These are phyloP conservation scores for Tetradesmus obliquus DNA, from an alignment of 139 green algal species.

Conservation along the genomic window DNA sequence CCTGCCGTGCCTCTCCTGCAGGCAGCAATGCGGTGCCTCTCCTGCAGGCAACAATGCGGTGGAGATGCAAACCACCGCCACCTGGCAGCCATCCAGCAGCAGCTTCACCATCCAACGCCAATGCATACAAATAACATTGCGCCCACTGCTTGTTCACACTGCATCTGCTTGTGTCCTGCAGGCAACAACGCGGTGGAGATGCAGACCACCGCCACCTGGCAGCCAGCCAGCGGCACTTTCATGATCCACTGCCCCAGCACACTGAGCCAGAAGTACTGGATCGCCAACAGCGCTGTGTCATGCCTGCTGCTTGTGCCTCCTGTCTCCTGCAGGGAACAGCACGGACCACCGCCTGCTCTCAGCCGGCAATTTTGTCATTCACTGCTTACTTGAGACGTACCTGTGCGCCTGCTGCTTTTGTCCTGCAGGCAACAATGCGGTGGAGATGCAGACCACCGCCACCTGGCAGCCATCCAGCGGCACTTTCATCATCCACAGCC, in stretches of 20 bases:
- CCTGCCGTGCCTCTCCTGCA: no score
- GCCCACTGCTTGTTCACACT: no score
- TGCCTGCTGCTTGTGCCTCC: background rate
- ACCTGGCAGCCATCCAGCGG: constrained; percentile 68
- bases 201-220: constrained; percentile 86
- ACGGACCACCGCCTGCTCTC: no score
- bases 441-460: constrained; percentile 93
- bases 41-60: constrained; percentile 94
- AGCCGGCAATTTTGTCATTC: no score
- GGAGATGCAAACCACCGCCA: constrained; percentile 90
- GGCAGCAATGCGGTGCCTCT: no score
- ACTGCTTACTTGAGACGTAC: no score
- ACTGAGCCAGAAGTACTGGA: constrained; percentile 59
- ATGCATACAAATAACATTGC: no score
- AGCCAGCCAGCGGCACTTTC: constrained; percentile 68
- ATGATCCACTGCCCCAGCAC: constrained; percentile 73
- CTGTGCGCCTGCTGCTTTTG: background rate
- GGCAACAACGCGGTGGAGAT: constrained; percentile 97
- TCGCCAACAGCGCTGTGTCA: background rate
- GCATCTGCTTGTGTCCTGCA: no score
- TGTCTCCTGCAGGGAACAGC: no score
- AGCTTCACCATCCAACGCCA: background rate
- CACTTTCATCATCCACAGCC: constrained; percentile 76
- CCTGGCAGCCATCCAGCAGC: constrained; percentile 40
- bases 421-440: constrained; percentile 91